Conservation (phyloP, 768 basidiomycete genomes). For the Leccinum subgranulosum region DNA sequence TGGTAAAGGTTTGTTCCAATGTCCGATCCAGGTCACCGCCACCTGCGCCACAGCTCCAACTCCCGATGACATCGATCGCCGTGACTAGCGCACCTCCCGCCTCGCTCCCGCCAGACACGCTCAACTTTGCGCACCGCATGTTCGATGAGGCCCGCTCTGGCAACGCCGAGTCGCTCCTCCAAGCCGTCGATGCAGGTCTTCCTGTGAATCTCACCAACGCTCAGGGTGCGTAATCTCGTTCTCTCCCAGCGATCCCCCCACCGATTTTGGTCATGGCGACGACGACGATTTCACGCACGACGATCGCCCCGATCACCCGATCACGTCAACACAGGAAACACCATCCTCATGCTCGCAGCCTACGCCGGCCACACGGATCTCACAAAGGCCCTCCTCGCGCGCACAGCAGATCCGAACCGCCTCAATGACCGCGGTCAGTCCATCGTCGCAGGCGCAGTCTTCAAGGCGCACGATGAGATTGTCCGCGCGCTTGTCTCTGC, state of each 20-base stretch:
- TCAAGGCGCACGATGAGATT: conserved; percentile 66
- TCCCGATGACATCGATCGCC: background rate
- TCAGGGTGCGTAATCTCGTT: conserved; percentile 48
- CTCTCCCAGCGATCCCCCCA: background rate
- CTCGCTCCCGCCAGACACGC: conserved; percentile 34
- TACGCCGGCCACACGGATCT: conserved; percentile 65
- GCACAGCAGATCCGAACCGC: conserved; percentile 63
- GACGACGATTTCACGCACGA: background rate
- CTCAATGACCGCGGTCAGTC: conserved; percentile 72
- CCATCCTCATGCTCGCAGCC: conserved; percentile 74
- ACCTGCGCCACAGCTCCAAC: background rate
- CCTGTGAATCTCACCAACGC: conserved; percentile 71
- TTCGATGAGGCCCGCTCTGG: conserved; percentile 73
- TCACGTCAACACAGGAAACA: conserved; percentile 51
- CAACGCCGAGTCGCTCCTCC: conserved; percentile 47
- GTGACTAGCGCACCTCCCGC: background rate
- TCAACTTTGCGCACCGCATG: conserved; percentile 61
- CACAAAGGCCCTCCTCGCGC: conserved; percentile 48
- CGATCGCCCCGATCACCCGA: background rate
- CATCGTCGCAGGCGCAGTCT: conserved; percentile 73
- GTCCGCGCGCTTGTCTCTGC: conserved; percentile 49
- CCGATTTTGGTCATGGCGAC: background rate
- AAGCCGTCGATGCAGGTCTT: conserved; percentile 65
- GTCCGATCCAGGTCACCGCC: too few relatives aligned
- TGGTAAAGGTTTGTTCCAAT: too few relatives aligned